These are phyloP conservation scores for Phytophthora macrochlamydospora DNA, from an alignment of 352 stramenopile species.

Conservation along the genomic window DNA sequence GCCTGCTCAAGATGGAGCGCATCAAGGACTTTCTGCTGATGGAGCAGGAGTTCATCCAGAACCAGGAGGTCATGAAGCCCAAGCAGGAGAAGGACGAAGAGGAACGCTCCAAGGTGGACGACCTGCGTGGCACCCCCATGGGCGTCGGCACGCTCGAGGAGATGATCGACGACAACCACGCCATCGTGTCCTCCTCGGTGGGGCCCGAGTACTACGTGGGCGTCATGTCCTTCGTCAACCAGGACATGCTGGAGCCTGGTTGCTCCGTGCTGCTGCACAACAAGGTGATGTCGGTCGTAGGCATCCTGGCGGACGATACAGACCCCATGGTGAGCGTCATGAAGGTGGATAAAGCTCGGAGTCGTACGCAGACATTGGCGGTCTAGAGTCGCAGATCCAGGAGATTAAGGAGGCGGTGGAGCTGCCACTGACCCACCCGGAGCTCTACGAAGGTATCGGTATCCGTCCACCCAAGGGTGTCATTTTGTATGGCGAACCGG, in stretches of 20 bases:
- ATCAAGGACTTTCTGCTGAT: conserved; percentile 99
- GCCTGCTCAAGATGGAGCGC: conserved; percentile 99
- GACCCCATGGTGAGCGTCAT: conserved; percentile 99
- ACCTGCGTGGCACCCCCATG: conserved; percentile 98
- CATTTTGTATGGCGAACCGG: conserved; percentile 99
- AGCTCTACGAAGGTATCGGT: conserved; percentile 99
- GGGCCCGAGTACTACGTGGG: conserved; percentile 99
- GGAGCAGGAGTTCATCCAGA: conserved; percentile 99
- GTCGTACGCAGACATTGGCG: conserved; percentile 99
- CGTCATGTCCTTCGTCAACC: conserved; percentile 99
- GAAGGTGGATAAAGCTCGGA: conserved; percentile 99
- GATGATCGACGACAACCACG: conserved; percentile 99
- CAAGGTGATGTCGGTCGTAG: conserved; percentile 99
- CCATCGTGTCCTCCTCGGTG: conserved; percentile 98
- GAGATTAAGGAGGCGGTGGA: conserved; percentile 96
- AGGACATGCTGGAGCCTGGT: conserved; percentile 99
- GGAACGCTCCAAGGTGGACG: conserved; percentile 98
- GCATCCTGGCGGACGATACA: conserved; percentile 98
- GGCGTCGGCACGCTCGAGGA: conserved; percentile 99
- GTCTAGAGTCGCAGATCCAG: conserved; percentile 98
- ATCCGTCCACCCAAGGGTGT: conserved; percentile 99
- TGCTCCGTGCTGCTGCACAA: conserved; percentile 99
- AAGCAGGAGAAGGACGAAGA: conserved; percentile 99
- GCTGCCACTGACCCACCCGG: conserved; percentile 98
- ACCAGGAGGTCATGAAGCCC: conserved; percentile 99